Percentiles rank a stretch among this genome's conserved stretches.
Evolutionary conservation across 306 rosid species (phyloP).

Genomic region (Astragalus glycyphyllos): DNA sequence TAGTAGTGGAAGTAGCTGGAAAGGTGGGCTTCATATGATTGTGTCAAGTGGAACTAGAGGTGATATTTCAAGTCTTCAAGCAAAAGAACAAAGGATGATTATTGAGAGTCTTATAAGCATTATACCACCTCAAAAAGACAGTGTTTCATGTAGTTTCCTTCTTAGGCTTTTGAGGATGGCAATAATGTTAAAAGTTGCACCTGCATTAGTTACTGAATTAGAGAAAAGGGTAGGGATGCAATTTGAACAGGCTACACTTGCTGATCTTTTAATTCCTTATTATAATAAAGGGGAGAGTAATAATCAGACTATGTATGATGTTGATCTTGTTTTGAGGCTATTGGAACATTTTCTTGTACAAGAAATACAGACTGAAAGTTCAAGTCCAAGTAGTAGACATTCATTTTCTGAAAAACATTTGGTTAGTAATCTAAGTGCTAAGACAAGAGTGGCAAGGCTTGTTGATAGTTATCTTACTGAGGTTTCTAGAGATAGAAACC

Average conservation of each 20-base stretch:
- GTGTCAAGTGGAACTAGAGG: constrained; percentile 57
- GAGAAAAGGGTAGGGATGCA: constrained; percentile 99
- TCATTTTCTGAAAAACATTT: constrained; percentile 65
- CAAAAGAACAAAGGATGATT: constrained; percentile 87
- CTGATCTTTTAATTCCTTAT: constrained; percentile 84
- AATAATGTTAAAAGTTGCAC: constrained; percentile 85
- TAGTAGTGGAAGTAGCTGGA: constrained; percentile 58
- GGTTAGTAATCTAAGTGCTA: constrained; percentile 66
- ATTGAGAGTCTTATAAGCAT: constrained; percentile 94
- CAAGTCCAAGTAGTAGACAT: constrained; percentile 68
- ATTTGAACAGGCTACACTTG: constrained; percentile 84
- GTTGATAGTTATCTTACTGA: constrained; percentile 98
- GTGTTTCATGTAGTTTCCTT: constrained; percentile 93
- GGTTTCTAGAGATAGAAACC: constrained; percentile 90
- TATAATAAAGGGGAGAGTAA: constrained; percentile 58
- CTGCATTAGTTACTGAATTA: constrained; percentile 87
- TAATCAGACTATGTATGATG: constrained; percentile 69
- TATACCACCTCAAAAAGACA: constrained; percentile 93
- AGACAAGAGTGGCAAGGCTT: constrained; percentile 95
- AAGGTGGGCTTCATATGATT: constrained; percentile 85
- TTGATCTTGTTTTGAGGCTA: constrained; percentile 92
- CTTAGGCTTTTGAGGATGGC: constrained; percentile 91
- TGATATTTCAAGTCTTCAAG: constrained; percentile 63
- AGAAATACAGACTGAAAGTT: constrained; percentile 73
- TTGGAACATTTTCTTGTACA: constrained; percentile 95